Evolutionary conservation across 2,329 filamentous ascomycete species (phyloP), one percentile per base, ranked within the genome.

Genomic region (Clonostachys solani): DNA sequence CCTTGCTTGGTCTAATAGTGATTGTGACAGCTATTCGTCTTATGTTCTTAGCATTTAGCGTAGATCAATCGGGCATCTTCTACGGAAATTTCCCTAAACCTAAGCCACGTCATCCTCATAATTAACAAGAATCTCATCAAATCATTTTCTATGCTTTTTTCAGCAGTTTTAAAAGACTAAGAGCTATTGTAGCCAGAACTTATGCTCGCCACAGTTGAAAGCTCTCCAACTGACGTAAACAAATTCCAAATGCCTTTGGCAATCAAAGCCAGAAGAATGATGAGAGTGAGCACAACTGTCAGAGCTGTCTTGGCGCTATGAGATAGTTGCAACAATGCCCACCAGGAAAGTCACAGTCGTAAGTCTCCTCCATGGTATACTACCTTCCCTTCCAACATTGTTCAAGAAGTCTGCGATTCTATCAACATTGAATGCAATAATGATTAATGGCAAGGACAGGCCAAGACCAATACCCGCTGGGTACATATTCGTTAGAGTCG

Each of bases 1-100:
- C 96, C 46, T 96, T 92, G 43, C 94, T 97, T 60, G 92, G 92
- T 47, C 68, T 97, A 67, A 74, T 97, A 52, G 87, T 96, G 60
- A 97, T 97, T 10, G 8, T 29, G 9, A 10, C 10, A 29, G 23
- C 23, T 29, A 10, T 10, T 29, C 9, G 10, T 29, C 23, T 29
- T n/a, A n/a, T n/a, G n/a, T n/a, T 29, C 23, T 29, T 3, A 29
- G 10, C 23, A 29, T 29, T 8, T 29, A 29, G 23, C 23, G 9
- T 29, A 9, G 7, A 10, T 29, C 8, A 29, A 29, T 29, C 23
- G 4, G 10, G 3, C 10, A 29, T 10, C 23, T 10, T 29, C 23
- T 29, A 29, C 8, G 9, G 23, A 29, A 29, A 8, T 8, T 29
- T 29, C 6, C 9, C 23, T 29, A 29, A 29, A 29, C 23, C 10